Conservation (phyloP, 225 moss, liverwort and hornwort species). For the Thuidium tamariscinum region DNA sequence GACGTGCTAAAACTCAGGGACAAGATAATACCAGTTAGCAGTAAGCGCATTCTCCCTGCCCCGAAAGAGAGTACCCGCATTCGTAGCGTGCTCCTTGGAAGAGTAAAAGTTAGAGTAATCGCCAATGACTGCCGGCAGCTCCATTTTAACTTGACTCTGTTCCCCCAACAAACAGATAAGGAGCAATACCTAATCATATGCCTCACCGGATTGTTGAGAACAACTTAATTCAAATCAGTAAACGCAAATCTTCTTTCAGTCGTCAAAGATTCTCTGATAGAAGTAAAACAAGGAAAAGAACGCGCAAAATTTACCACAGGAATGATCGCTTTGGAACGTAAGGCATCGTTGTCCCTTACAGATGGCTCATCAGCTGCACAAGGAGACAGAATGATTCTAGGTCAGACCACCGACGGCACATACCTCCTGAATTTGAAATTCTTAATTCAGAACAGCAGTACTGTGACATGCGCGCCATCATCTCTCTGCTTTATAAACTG, state of each 20-base stretch:
- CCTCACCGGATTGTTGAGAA: neutral
- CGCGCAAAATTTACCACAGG: slow-evolving; percentile 36
- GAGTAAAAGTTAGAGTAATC: slow-evolving; percentile 95
- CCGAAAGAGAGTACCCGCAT: slow-evolving; percentile 72
- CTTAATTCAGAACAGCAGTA: neutral
- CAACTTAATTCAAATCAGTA: neutral
- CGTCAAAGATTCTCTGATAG: neutral
- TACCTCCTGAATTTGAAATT: neutral
- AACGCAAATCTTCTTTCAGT: neutral
- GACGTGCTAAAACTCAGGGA: neutral
- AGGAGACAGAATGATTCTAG: neutral
- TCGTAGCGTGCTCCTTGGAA: slow-evolving; percentile 79
- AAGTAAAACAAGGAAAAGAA: neutral
- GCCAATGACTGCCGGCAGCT: slow-evolving; percentile 81
- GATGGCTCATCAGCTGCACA: slow-evolving; percentile 63
- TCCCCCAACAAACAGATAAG: neutral
- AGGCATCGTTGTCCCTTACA: slow-evolving; percentile 50
- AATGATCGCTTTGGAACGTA: slow-evolving; percentile 60
- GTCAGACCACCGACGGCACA: neutral
- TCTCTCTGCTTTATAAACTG: neutral
- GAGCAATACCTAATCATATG: neutral
- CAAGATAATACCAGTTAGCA: slow-evolving; percentile 47
- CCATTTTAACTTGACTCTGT: slow-evolving; percentile 89
- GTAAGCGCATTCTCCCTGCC: slow-evolving; percentile 82
- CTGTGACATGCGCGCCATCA: neutral